Conservation (phyloP, 305 asterid species). For the Solanum chacoense region DNA sequence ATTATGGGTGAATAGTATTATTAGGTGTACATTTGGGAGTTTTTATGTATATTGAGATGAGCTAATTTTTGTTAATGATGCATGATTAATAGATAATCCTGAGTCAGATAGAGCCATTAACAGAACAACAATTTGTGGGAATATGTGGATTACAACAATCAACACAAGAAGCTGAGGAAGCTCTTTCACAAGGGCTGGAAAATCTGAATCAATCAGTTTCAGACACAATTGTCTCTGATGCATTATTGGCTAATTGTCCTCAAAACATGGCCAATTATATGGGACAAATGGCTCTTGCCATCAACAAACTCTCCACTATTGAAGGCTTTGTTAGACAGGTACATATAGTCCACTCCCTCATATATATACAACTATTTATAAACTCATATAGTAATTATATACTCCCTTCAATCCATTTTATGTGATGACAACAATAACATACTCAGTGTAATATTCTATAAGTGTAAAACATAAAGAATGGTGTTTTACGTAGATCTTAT, state of each 20-base stretch:
- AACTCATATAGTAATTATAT: not conserved
- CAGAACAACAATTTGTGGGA: constrained; percentile 54
- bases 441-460: not conserved
- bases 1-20: not conserved
- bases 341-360: not conserved
- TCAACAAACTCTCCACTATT: constrained; percentile 43
- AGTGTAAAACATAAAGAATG: accelerated
- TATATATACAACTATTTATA: not conserved
- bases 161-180: constrained; percentile 66
- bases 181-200: constrained; percentile 52
- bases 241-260: constrained; percentile 23
- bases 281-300: constrained; percentile 65
- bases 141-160: constrained; percentile 51
- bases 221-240: constrained; percentile 36
- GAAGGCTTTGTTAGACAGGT: constrained; percentile 61
- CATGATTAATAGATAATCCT: constrained; percentile 28
- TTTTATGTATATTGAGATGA: not conserved
- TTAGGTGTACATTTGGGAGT: not conserved
- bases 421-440: not conserved
- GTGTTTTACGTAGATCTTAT: not conserved
- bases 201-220: constrained; percentile 40
- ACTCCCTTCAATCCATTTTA: not conserved
- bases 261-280: constrained; percentile 41
- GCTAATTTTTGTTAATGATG: not conserved
- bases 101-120: constrained; percentile 44